Evolutionary conservation across 352 stramenopile species (phyloP).

Genomic region (Phytophthora pistaciae): DNA sequence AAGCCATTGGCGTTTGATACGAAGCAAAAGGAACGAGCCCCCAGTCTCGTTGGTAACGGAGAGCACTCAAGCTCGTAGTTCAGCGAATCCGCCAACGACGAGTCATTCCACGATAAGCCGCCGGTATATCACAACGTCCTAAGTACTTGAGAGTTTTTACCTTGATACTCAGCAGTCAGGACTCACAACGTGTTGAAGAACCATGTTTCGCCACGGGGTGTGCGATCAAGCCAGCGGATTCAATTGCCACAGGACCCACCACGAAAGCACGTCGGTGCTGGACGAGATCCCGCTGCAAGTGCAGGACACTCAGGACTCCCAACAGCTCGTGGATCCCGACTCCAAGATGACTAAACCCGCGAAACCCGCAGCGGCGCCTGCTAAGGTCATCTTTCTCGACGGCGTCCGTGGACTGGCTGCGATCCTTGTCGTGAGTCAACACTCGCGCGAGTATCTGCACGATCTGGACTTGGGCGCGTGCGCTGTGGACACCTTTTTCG

Average conservation of each 20-base stretch:
- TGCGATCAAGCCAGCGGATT: slow-evolving; percentile 9
- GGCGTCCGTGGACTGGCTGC: slow-evolving; percentile 55
- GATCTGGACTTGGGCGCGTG: slow-evolving; percentile 39
- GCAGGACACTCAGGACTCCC: slow-evolving; percentile 19
- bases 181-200: not conserved
- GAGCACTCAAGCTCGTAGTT: not conserved
- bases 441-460: slow-evolving; percentile 39
- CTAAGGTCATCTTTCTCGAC: slow-evolving; percentile 55
- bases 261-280: not conserved
- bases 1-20: not conserved
- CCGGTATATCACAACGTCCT: not conserved
- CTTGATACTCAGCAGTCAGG: not conserved
- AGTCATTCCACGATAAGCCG: slow-evolving; percentile 19
- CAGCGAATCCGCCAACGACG: not conserved
- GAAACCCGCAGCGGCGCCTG: slow-evolving; percentile 17
- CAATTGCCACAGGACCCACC: slow-evolving; percentile 12
- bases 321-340: slow-evolving; percentile 15
- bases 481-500: slow-evolving; percentile 50
- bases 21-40: not conserved
- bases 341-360: slow-evolving; percentile 14
- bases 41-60: slow-evolving; percentile 15
- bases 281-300: slow-evolving; percentile 21
- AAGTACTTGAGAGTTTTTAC: not conserved
- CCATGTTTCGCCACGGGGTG: slow-evolving; percentile 16
- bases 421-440: slow-evolving; percentile 45